Percentiles rank a stretch among this genome's conserved stretches.
phyloP scores from a whole-genome alignment of 352 stramenopile species.

The Phytophthora sp. region DNA sequence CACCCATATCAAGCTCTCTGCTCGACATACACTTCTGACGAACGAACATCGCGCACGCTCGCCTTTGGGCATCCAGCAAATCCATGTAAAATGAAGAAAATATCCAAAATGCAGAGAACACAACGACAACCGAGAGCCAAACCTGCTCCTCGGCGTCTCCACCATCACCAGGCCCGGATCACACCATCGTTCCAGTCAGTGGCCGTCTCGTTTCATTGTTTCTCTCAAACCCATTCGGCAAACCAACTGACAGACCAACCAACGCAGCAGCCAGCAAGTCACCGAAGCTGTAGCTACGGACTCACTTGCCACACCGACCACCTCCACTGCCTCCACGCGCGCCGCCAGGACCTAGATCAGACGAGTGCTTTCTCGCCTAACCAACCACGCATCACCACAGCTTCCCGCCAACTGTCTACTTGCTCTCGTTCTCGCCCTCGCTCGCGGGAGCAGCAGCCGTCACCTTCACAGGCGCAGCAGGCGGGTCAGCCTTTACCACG shows the following conservation, averaged over 20 bases:
- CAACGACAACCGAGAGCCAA: conserved; percentile 35
- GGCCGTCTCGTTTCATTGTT: conserved; percentile 40
- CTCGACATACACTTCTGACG: conserved; percentile 30
- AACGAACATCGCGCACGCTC: conserved; percentile 30
- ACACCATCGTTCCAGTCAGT: conserved; percentile 31
- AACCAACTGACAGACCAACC: conserved; percentile 35
- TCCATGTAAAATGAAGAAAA: conserved; percentile 49
- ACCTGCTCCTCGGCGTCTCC: conserved; percentile 24
- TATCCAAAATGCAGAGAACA: conserved; percentile 52
- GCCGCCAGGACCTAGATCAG: conserved; percentile 20
- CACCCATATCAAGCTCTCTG: conserved; percentile 35
- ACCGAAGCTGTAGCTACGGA: conserved; percentile 14
- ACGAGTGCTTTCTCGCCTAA: conserved; percentile 34
- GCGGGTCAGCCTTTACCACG: conserved; percentile 80
- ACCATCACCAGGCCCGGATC: conserved; percentile 22
- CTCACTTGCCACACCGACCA: conserved; percentile 5
- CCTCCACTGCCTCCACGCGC: conserved; percentile 16
- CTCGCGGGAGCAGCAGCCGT: conserved; percentile 37
- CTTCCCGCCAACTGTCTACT: conserved; percentile 39
- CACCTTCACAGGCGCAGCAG: conserved; percentile 45
- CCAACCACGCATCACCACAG: conserved; percentile 26
- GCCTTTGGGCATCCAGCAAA: conserved; percentile 36
- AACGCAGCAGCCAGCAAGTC: conserved; percentile 16
- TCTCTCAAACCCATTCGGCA: conserved; percentile 37
- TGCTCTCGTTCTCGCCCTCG: conserved; percentile 53